Evolutionary conservation across 2,329 filamentous ascomycete species (phyloP), one percentile per base, ranked within the genome.

Genomic region (Claviceps lovelessii): DNA sequence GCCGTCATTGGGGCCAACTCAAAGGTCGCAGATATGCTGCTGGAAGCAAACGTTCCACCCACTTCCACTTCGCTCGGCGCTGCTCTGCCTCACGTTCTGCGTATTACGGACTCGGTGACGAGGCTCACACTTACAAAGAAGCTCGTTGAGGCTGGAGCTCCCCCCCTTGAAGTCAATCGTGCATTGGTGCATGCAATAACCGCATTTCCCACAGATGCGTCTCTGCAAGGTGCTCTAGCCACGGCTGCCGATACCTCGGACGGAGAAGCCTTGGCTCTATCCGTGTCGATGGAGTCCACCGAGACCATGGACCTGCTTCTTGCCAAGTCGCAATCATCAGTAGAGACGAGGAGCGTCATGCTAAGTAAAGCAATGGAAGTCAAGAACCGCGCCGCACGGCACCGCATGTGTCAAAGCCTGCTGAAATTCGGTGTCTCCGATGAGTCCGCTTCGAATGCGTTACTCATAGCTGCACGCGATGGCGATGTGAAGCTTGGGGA

Each of bases 41-140:
- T 82, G 49, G 63, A 65, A 4, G 63, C 65, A 37, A 39, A 66
- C 58, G 51, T 63, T 56, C 33, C 61, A 3, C 76, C 73, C 2
- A 73, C 55, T 6, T 65, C 73, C 0, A 62, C 65, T 3, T 75
- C 78, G 0, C 62, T 81, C 17, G 73, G 73, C 1, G 67, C 67
- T 3, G 76, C 77, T 5, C 71, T 82, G 54, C 77, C 77, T 0
- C 73, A 76, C 54, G 75, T 76, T 0, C 66, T 81, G 9, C 74
- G 73, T 11, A 74, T 81, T 15, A 53, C 64, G 0, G 76, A 80
- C 56, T 65, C 71, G 0, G 76, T 74, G 72, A 73, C 77, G 58
- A 74, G 79, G 1, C 63, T 79, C 1, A 67, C 71, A 0, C 75
- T 79, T 52, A 73, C 76, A 0, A 73, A 75, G 57, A 72, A 69